These are phyloP conservation scores for Fusarium penzigii DNA, from an alignment of 2,329 filamentous ascomycete species.

Conservation along the genomic window DNA sequence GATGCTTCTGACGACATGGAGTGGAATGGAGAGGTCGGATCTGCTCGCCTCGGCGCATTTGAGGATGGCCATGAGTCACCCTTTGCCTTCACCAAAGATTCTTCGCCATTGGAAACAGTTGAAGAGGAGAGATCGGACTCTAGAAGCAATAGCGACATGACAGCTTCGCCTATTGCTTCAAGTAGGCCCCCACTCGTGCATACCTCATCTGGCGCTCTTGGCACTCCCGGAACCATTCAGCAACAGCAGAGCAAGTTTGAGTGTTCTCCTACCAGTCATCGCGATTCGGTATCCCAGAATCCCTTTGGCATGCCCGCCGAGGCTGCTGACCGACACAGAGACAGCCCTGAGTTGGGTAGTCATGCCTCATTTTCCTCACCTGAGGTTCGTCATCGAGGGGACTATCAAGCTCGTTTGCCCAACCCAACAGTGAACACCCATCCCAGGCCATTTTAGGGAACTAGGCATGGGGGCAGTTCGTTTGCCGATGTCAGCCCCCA, in stretches of 20 bases:
- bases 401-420: not conserved
- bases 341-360: not conserved
- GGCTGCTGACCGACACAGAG: not conserved
- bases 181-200: not conserved
- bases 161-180: conserved; percentile 13
- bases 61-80: conserved; percentile 23
- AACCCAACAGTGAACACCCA: not conserved
- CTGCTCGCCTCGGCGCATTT: conserved; percentile 6
- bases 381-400: not conserved
- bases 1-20: conserved; percentile 16
- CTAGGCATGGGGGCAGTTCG: not conserved
- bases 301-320: not conserved
- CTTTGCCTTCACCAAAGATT: conserved; percentile 25
- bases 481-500: not conserved
- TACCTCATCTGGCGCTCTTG: not conserved
- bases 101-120: conserved; percentile 27
- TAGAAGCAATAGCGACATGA: conserved; percentile 11
- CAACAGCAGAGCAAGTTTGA: conserved; percentile 9
- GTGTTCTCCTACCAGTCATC: not conserved
- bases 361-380: not conserved
- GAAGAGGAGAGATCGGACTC: conserved; percentile 22
- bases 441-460: not conserved
- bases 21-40: conserved; percentile 6
- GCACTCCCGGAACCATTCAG: conserved; percentile 9
- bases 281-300: not conserved